Evolutionary conservation across 176 grass and related monocot genomes (phyloP).

Genomic region (Cenchrus americanus): DNA sequence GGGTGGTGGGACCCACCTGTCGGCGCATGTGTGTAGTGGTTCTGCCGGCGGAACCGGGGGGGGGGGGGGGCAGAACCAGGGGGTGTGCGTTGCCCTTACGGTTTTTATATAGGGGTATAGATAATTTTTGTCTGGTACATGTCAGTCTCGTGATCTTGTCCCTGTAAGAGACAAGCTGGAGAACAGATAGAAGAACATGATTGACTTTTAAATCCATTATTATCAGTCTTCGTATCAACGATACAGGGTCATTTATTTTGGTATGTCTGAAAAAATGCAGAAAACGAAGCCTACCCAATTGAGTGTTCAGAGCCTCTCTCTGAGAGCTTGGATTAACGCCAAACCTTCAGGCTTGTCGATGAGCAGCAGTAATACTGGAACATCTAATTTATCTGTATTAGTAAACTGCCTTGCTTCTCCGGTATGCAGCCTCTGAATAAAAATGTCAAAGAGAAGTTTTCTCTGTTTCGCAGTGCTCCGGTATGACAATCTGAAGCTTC

Average conservation of each 20-base stretch:
- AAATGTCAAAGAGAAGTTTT: constrained; percentile 63
- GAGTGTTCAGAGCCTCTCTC: constrained; percentile 50
- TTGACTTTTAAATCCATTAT: not conserved
- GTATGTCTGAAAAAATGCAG: constrained; percentile 39
- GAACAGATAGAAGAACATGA: constrained; percentile 50
- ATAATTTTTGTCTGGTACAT: constrained; percentile 67
- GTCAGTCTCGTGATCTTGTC: constrained; percentile 58
- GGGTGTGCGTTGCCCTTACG: no score
- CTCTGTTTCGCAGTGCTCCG: constrained; percentile 59
- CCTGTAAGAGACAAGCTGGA: constrained; percentile 61
- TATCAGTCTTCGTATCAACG: not conserved
- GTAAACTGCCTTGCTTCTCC: not conserved
- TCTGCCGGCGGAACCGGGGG: no score
- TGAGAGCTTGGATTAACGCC: constrained; percentile 55
- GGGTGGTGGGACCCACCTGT: no score
- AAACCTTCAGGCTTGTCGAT: constrained; percentile 57
- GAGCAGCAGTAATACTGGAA: constrained; percentile 8
- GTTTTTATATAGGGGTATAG: no score
- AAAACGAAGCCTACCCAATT: constrained; percentile 68
- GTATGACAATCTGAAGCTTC: constrained; percentile 36
- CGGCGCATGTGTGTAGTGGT: no score
- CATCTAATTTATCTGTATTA: not conserved
- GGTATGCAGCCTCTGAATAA: constrained; percentile 50
- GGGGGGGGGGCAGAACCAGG: no score
- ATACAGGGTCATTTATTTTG: not conserved